These are phyloP conservation scores for Verbena officinalis DNA, from an alignment of 257 asterid genomes.

Conservation along the genomic window DNA sequence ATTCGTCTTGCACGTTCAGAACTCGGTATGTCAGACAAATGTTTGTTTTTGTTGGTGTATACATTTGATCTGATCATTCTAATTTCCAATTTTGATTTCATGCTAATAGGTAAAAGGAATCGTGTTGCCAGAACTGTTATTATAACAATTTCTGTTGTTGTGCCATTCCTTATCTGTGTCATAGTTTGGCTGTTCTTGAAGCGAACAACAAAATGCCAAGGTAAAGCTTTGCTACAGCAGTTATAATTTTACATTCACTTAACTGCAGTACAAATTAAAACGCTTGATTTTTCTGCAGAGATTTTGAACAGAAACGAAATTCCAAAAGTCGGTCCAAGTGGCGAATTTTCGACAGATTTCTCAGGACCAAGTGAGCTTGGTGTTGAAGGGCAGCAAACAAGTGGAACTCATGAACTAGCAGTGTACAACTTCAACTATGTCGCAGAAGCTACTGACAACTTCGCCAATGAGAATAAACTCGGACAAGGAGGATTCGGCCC, in stretches of 20 bases:
- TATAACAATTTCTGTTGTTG: constrained; percentile 36
- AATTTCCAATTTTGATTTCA: not conserved
- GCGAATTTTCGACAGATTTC: constrained; percentile 48
- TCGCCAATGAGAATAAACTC: constrained; percentile 63
- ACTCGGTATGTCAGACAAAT: constrained; percentile 40
- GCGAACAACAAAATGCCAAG: constrained; percentile 33
- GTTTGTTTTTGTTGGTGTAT: not conserved
- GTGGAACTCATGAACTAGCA: constrained; percentile 53
- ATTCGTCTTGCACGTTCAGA: constrained; percentile 68
- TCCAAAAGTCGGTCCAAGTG: constrained; percentile 41
- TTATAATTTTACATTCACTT: not conserved
- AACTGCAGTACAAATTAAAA: not conserved
- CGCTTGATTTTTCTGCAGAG: constrained; percentile 35
- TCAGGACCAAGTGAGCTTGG: constrained; percentile 45
- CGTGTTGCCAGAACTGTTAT: constrained; percentile 31
- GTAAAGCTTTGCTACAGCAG: constrained; percentile 34
- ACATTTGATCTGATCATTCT: constrained; percentile 22
- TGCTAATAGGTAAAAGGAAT: constrained; percentile 37
- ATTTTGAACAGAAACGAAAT: constrained; percentile 29
- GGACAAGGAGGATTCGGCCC: constrained; percentile 95
- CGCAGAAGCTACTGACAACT: constrained; percentile 63
- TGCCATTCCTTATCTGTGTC: constrained; percentile 40
- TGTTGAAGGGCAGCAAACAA: constrained; percentile 55
- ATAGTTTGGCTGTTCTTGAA: constrained; percentile 47
- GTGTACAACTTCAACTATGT: constrained; percentile 56